phyloP scores from a whole-genome alignment of 2,329 filamentous ascomycete genomes.

The Aspergillus sp. region DNA sequence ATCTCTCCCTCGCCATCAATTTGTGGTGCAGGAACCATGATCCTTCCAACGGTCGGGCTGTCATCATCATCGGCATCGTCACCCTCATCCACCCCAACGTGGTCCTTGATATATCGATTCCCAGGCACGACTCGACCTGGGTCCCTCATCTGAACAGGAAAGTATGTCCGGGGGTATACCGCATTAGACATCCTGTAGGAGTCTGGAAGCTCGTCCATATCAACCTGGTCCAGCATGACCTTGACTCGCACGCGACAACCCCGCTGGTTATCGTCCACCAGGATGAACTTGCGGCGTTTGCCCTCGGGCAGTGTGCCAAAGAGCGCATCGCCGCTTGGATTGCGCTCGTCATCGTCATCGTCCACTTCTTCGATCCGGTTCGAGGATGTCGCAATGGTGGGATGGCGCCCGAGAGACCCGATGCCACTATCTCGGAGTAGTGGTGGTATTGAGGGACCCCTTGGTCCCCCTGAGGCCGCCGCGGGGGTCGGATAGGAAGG shows the following conservation, averaged over 20 bases:
- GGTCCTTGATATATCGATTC: conserved; percentile 73
- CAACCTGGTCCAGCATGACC: conserved; percentile 88
- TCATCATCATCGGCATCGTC: conserved; percentile 36
- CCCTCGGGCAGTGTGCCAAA: conserved; percentile 87
- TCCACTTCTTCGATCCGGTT: conserved; percentile 26
- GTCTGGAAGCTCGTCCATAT: conserved; percentile 94
- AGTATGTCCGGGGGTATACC: conserved; percentile 89
- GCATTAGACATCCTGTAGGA: conserved; percentile 88
- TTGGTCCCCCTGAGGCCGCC: conserved; percentile 57
- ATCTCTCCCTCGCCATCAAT: conserved; percentile 75
- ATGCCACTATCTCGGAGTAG: conserved; percentile 61
- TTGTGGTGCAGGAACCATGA: conserved; percentile 61
- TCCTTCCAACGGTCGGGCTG: conserved; percentile 40
- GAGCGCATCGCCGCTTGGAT: conserved; percentile 61
- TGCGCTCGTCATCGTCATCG: conserved; percentile 29
- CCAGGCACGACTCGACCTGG: conserved; percentile 71
- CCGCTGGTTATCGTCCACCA: conserved; percentile 85
- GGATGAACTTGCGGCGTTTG: conserved; percentile 94
- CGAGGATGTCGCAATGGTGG: conserved; percentile 39
- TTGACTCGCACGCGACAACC: conserved; percentile 81
- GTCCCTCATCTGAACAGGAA: conserved; percentile 88
- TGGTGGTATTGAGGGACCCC: conserved; percentile 64
- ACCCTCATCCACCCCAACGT: conserved; percentile 55
- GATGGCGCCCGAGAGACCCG: conserved; percentile 39
- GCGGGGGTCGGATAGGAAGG: conserved; percentile 60